A percentile compares a stretch with the other conserved stretches of the same genome.
phyloP scores from a whole-genome alignment of 2,329 filamentous ascomycete genomes.

The Cryphonectria carpinicola region DNA sequence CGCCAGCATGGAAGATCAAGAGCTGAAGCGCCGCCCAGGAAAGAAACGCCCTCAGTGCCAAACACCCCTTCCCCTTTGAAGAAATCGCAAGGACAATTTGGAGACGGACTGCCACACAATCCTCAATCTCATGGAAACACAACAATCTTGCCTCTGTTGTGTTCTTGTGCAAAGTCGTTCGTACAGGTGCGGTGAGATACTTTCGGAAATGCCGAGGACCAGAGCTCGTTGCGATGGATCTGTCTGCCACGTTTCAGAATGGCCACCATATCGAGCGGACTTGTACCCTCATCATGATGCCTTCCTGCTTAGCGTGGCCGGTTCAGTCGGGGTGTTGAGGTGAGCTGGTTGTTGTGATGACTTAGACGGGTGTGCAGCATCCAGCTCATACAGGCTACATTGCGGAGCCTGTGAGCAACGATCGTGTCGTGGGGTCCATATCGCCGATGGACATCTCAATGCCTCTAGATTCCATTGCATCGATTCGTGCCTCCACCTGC shows the following conservation, averaged over 20 bases:
- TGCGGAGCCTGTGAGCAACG: constrained; percentile 39
- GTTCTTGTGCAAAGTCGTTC: background rate
- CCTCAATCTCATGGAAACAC: constrained; percentile 23
- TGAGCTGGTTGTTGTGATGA: background rate
- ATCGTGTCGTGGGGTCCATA: constrained; percentile 41
- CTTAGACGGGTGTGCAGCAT: background rate
- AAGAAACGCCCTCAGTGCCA: constrained; percentile 25
- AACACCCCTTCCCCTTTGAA: constrained; percentile 11
- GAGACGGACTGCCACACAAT: constrained; percentile 19
- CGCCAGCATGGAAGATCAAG: constrained; percentile 13
- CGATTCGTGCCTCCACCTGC: constrained; percentile 43
- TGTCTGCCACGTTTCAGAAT: background rate
- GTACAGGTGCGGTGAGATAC: background rate
- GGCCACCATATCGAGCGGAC: background rate
- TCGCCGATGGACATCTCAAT: constrained; percentile 46
- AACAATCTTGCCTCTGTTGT: constrained; percentile 6
- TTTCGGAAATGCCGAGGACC: too few relatives aligned
- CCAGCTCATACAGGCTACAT: constrained; percentile 36
- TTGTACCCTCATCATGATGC: background rate
- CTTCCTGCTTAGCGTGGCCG: background rate
- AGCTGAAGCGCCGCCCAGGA: constrained; percentile 13
- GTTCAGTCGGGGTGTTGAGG: background rate
- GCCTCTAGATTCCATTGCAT: constrained; percentile 43
- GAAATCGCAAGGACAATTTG: constrained; percentile 11
- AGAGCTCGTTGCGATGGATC: constrained; percentile 1